These are phyloP conservation scores for Aspergillus wentii DNA, from an alignment of 495 filamentous ascomycete species.

Conservation along the genomic window DNA sequence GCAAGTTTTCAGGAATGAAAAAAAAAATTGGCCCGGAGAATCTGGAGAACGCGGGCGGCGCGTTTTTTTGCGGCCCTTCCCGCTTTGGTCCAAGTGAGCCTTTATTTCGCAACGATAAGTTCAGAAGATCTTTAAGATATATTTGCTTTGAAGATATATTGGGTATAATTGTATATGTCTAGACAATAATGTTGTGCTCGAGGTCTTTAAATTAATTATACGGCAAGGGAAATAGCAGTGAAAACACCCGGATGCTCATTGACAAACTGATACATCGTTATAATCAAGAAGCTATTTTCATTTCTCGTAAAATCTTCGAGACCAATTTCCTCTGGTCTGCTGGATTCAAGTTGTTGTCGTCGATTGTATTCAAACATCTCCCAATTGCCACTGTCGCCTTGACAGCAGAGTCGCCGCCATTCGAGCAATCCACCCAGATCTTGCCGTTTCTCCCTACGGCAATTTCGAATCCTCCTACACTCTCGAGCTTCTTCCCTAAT, in stretches of 20 bases:
- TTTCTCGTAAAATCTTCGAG: slow-evolving; percentile 54
- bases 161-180: no score
- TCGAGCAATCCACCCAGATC: slow-evolving; percentile 76
- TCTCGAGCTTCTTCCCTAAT: slow-evolving; percentile 68
- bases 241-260: no score
- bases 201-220: no score
- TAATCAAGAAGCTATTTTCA: slow-evolving; percentile 35
- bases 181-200: no score
- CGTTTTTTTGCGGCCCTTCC: neutral
- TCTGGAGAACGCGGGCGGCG: neutral
- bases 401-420: slow-evolving; percentile 51
- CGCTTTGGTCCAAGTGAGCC: no score
- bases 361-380: slow-evolving; percentile 71
- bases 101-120: no score
- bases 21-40: neutral
- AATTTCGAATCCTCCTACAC: slow-evolving; percentile 71
- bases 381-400: slow-evolving; percentile 71
- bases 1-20: neutral
- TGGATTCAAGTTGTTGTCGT: slow-evolving; percentile 58
- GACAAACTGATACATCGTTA: no score
- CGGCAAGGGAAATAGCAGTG: neutral
- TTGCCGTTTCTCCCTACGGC: slow-evolving; percentile 92
- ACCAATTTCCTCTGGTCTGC: slow-evolving; percentile 80
- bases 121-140: no score
- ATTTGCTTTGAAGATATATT: no score